Conservation (phyloP, 2,329 filamentous ascomycete species). For the Aspergillus piperis region DNA sequence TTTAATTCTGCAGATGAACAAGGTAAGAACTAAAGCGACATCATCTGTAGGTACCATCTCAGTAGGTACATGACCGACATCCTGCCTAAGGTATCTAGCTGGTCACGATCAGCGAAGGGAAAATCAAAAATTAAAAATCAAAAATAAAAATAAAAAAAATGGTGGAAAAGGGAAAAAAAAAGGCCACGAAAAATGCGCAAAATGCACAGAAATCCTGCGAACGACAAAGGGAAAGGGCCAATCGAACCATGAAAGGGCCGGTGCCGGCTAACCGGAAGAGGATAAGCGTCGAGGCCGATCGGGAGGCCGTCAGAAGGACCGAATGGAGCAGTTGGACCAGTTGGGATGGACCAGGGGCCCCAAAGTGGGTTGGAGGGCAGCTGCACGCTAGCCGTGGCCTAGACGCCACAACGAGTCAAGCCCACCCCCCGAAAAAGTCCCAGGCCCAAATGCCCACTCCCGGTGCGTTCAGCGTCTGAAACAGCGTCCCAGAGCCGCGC, state of each 20-base stretch:
- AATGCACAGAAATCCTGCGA: neutral
- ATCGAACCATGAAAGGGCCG: slow-evolving; percentile 4
- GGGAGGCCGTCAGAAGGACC: slow-evolving; percentile 15
- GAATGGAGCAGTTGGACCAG: neutral
- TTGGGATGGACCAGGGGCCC: slow-evolving; percentile 15
- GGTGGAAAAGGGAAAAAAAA: no score
- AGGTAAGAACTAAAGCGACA: neutral
- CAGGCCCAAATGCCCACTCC: slow-evolving; percentile 12
- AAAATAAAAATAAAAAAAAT: no score
- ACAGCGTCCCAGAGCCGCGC: slow-evolving; percentile 22
- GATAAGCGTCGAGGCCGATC: slow-evolving; percentile 23
- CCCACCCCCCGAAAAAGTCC: slow-evolving; percentile 14
- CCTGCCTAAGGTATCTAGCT: no score
- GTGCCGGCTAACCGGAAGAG: slow-evolving; percentile 3
- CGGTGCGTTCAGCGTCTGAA: slow-evolving; percentile 11
- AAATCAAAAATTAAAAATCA: no score
- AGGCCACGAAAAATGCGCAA: neutral
- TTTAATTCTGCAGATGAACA: neutral
- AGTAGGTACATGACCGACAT: no score
- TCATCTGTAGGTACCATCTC: neutral
- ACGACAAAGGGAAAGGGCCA: neutral
- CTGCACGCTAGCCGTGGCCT: slow-evolving; percentile 26
- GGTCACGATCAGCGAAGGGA: no score
- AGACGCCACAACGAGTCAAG: slow-evolving; percentile 29
- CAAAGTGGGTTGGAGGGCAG: slow-evolving; percentile 16